These are phyloP conservation scores for Pinus tabuliformis DNA, from an alignment of 75 land plant genomes.

Conservation along the genomic window DNA sequence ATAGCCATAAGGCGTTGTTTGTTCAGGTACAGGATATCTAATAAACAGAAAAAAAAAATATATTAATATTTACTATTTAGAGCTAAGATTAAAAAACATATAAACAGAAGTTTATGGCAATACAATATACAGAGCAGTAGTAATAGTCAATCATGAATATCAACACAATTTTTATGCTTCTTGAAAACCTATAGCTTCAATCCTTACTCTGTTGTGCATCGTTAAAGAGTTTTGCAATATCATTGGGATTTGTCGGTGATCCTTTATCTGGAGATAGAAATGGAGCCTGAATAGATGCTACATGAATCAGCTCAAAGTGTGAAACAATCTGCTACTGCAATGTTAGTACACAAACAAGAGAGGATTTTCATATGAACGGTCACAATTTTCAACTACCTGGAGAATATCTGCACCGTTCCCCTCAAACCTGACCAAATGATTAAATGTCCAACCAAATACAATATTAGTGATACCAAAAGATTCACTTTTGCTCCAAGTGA, in stretches of 20 bases:
- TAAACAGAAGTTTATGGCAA: not conserved
- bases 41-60: not conserved
- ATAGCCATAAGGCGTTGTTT: slow-evolving; percentile 51
- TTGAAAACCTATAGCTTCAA: not conserved
- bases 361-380: not conserved
- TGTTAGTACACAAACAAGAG: not conserved
- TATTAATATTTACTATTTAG: slow-evolving; percentile 5
- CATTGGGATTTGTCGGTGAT: slow-evolving; percentile 13
- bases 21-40: slow-evolving; percentile 54
- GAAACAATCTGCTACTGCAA: not conserved
- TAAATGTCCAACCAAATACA: not conserved
- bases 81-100: not conserved
- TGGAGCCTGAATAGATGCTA: not conserved
- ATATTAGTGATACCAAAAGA: not conserved
- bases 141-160: not conserved
- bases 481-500: not conserved
- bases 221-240: slow-evolving; percentile 33
- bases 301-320: slow-evolving; percentile 4
- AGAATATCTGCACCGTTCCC: slow-evolving; percentile 8
- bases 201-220: slow-evolving; percentile 44
- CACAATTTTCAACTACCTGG: slow-evolving; percentile 1
- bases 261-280: slow-evolving; percentile 9
- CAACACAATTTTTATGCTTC: not conserved
- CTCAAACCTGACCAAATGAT: slow-evolving; percentile 1
- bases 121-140: not conserved